Conservation (phyloP, 2,329 filamentous ascomycete genomes). For the Aspergillus clavatus region DNA sequence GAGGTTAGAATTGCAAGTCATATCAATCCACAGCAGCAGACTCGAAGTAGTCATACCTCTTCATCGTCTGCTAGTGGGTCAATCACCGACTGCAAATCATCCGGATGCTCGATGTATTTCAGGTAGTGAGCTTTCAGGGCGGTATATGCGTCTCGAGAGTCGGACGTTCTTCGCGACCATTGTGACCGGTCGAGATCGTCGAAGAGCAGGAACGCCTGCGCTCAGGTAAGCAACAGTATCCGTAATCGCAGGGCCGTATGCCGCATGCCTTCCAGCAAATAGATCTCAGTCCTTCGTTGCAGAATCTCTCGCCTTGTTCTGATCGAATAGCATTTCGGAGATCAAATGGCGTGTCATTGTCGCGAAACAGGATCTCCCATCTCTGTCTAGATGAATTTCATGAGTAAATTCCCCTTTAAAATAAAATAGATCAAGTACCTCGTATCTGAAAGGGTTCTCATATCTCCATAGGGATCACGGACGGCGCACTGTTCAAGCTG, state of each 20-base stretch:
- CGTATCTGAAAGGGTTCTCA: slow-evolving; percentile 53
- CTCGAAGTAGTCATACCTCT: slow-evolving; percentile 46
- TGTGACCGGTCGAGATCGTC: slow-evolving; percentile 58
- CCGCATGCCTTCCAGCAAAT: slow-evolving; percentile 79
- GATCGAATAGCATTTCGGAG: slow-evolving; percentile 61
- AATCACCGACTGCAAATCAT: slow-evolving; percentile 66
- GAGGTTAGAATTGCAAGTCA: slow-evolving; percentile 18
- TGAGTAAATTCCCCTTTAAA: slow-evolving; percentile 1
- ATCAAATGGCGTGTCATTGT: slow-evolving; percentile 53
- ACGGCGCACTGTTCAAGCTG: not conserved
- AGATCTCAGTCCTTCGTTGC: slow-evolving; percentile 70
- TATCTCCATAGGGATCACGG: slow-evolving; percentile 29
- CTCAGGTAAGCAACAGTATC: slow-evolving; percentile 17
- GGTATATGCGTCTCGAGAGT: slow-evolving; percentile 69
- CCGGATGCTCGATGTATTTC: slow-evolving; percentile 76
- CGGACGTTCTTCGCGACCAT: slow-evolving; percentile 64
- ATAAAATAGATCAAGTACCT: too few species aligned
- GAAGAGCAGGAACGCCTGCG: slow-evolving; percentile 74
- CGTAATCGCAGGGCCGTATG: slow-evolving; percentile 1
- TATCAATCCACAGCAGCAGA: slow-evolving; percentile 40
- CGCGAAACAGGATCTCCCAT: slow-evolving; percentile 61
- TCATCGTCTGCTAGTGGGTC: slow-evolving; percentile 86
- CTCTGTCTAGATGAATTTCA: slow-evolving; percentile 48
- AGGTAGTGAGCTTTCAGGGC: slow-evolving; percentile 70
- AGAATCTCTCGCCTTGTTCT: slow-evolving; percentile 58